Base-by-base conservation (phyloP, 352 stramenopile species). In the Phytophthora sp. region DNA sequence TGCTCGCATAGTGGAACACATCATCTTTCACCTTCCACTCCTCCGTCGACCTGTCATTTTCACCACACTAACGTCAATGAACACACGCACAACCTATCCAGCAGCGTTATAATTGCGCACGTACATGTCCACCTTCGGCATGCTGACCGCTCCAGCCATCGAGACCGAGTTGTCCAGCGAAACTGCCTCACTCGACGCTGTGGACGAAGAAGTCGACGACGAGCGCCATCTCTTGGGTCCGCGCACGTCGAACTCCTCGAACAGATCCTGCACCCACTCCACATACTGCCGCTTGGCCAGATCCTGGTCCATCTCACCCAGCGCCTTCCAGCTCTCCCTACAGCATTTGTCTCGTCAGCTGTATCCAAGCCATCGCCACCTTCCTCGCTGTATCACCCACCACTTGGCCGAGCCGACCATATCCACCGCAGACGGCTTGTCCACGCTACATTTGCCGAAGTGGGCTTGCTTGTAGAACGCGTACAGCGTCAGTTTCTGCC, bases 391-490 rank as follows among this genome's bases (percentile, higher is more conserved):
- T n/a, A 49, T 2, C n/a, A 71, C 72, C 46, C 45, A 88, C 80
- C 80, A 93, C 70, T 93, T 93, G 46, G 84, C 78, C 37, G 66
- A 82, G 24, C 72, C 78, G 4, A 88, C 72, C 44, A 93, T 84
- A 46, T 93, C 84, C 24, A 83, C 59, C 4, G 76, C 76, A n/a
- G 84, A 85, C 0, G 84, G 84, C 54, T 87, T 88, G 15, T 74
- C 73, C 10, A 73, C 51, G 9, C 54, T 76, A 66, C 82, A 91
- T 28, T 62, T 72, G 52, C 82, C 84, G 45, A 83, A 77, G 15
- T 77, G 74, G 20, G 82, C 82, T 83, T 93, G 84, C 69, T 93
- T 93, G 72, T 84, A 93, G 45, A 93, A 89, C 43, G 84, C 84
- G 63, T 93, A 93, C 48, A 93, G 56, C 45, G 79, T 88, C 66